Evolutionary conservation across 495 filamentous ascomycete species (phyloP).

Genomic region (Hypoxylon perforatum): DNA sequence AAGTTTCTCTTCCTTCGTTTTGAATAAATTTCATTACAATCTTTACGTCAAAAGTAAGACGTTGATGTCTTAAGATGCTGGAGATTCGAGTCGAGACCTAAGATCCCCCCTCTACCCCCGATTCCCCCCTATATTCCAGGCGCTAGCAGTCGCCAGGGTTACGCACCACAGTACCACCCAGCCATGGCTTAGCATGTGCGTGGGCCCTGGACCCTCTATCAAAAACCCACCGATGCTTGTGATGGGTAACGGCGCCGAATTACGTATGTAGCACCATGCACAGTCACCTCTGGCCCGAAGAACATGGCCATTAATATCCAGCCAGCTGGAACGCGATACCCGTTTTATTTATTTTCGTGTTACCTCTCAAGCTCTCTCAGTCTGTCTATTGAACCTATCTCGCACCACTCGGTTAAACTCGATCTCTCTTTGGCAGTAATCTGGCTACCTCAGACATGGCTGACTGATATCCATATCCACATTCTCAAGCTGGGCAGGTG

Average conservation of each 20-base stretch:
- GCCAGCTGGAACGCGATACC: slow-evolving; percentile 27
- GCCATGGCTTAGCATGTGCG: background rate
- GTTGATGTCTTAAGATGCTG: too few species aligned
- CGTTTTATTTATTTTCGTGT: slow-evolving; percentile 6
- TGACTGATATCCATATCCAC: slow-evolving; percentile 5
- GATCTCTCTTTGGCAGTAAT: background rate
- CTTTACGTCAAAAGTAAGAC: too few species aligned
- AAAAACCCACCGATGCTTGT: slow-evolving; percentile 35
- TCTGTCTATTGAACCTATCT: slow-evolving; percentile 1
- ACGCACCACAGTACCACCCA: too few species aligned
- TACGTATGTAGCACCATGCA: slow-evolving; percentile 18
- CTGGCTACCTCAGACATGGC: slow-evolving; percentile 16
- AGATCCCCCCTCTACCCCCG: too few species aligned
- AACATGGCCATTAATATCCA: slow-evolving; percentile 26
- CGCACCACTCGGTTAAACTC: slow-evolving; percentile 5
- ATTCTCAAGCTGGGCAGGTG: slow-evolving; percentile 15
- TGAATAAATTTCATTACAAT: too few species aligned
- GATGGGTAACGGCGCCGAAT: slow-evolving; percentile 25
- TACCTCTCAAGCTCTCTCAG: background rate
- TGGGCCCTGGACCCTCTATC: slow-evolving; percentile 2
- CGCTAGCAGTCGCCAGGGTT: too few species aligned
- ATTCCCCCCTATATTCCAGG: too few species aligned
- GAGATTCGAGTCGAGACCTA: too few species aligned
- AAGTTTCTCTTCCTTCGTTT: too few species aligned
- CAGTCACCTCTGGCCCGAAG: slow-evolving; percentile 5